Percentiles rank a stretch among this genome's conserved stretches.
Conservation (phyloP, 2,329 filamentous ascomycete species). For the Arthrobotrys pseudoclavata region DNA sequence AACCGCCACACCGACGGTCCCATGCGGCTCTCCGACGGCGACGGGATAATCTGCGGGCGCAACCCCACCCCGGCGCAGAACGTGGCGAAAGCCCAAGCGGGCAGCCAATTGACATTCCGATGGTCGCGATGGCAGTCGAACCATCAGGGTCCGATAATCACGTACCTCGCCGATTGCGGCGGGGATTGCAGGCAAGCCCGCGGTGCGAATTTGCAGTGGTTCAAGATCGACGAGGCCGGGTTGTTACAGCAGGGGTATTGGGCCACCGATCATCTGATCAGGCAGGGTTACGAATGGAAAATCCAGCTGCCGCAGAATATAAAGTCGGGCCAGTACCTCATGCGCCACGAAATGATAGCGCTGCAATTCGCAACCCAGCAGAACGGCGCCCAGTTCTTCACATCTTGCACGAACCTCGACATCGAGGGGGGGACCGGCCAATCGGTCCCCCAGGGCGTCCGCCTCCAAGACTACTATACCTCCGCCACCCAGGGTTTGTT, state of each 20-base stretch:
- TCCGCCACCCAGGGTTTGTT: slow-evolving; percentile 63
- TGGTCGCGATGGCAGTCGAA: slow-evolving; percentile 70
- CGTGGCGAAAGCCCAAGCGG: slow-evolving; percentile 68
- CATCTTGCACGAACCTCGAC: slow-evolving; percentile 70
- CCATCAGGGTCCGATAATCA: slow-evolving; percentile 69
- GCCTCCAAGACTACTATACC: slow-evolving; percentile 66
- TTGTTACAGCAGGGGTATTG: slow-evolving; percentile 66
- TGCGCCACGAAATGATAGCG: slow-evolving; percentile 71
- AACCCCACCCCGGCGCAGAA: slow-evolving; percentile 67
- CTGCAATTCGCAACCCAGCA: slow-evolving; percentile 67
- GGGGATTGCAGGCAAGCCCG: slow-evolving; percentile 67
- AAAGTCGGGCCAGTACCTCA: slow-evolving; percentile 68
- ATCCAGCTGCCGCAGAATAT: slow-evolving; percentile 65
- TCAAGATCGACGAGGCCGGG: slow-evolving; percentile 67
- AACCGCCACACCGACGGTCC: slow-evolving; percentile 66
- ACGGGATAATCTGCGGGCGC: slow-evolving; percentile 70
- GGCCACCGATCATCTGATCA: slow-evolving; percentile 68
- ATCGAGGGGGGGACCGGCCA: slow-evolving; percentile 67
- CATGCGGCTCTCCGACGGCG: slow-evolving; percentile 66
- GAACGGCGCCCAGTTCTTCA: slow-evolving; percentile 70
- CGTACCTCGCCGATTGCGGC: slow-evolving; percentile 68
- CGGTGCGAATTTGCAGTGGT: slow-evolving; percentile 68
- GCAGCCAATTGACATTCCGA: slow-evolving; percentile 68
- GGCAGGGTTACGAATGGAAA: slow-evolving; percentile 70
- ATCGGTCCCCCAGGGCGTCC: slow-evolving; percentile 61